Evolutionary conservation across 73 alveolate species (phyloP), one percentile per base, ranked within the genome.

Genomic region (Paramecium biaurelia): DNA sequence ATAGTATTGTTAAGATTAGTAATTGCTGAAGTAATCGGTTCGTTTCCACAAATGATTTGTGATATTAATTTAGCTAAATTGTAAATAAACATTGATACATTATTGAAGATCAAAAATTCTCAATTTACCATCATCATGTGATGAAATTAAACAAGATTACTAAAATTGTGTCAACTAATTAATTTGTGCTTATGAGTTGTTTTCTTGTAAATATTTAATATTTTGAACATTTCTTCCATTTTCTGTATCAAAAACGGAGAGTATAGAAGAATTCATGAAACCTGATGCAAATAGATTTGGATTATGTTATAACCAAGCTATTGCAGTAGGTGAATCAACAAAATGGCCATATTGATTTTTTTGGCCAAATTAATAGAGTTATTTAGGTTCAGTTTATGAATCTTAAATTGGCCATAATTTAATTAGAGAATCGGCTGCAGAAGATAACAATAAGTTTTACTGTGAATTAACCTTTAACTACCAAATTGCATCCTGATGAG

Each of bases 111-210:
- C 95, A 63, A 85, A 92, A 15, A 92, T 35, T 56, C 95, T 85
- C 14, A 92, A 32, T 67, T 74, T 85, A 0, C 92, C 92, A 92
- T 92, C 95, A 32, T 92, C 95, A 86, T 92, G 95, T 1, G 93
- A 95, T 15, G 92, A 43, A 7, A 92, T 58, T 5, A 85, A 9
- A 43, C 63, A 59, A 14, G 63, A 30, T 30, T 32, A 20, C 21
- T 76, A 18, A 37, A 47, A 41, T 24, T 49, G 28, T 57, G 30
- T n/a, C 18, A 92, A 20, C 9, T 49, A 10, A 56, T 92, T 92
- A 14, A 86, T 84, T 88, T 88, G 49, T 9, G 70, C 49, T 28
- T 79, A 43, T 6, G 18, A 7, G 18, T 90, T 93, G 14, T 41
- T 47, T 6, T 57, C 68, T 53, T 53, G 32, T 18, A 18, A 28